Evolutionary conservation across 495 filamentous ascomycete genomes (phyloP), one percentile per base, ranked within the genome.

Genomic region (Neurospora tetrasperma): DNA sequence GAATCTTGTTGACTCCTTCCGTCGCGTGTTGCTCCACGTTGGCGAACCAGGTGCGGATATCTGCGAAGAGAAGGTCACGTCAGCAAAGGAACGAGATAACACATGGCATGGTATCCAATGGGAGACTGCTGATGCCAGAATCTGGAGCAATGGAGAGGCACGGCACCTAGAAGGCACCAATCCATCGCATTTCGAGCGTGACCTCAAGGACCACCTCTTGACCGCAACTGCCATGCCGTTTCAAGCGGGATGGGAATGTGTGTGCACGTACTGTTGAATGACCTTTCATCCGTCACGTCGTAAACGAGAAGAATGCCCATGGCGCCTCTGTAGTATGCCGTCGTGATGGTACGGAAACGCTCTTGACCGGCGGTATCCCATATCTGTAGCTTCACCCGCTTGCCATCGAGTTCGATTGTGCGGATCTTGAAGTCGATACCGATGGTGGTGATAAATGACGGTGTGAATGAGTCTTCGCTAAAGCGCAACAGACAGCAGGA

Each of bases 401-500:
- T 99, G 75, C 95, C 94, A 79, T 99, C 96, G 73, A 99, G 84
- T 83, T 99, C 96, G 83, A 99, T 99, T 72, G 96, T 99, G 69
- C 96, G 89, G 77, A 99, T 99, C 87, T 99, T 99, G 86, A 99
- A 99, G 83, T 99, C 96, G 85, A 99, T 99, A 72, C 96, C 96
- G 83, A 99, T 98, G 70, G 96, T 99, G 39, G 96, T 98, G 85
- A 99, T 99, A 86, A 98, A 99, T 74, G 94, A 97, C 42, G 96
- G 96, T 41, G 91, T 99, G 85, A 99, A 99, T 12, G 94, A 97
- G 85, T 99, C 96, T 85, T 99, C 96, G 82, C 94, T 97, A 86
- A 99, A 99, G 78, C 96, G 93, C 75, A 99, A 87, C 78, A 99
- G 89, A 84, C 96, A 99, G 88, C 96, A 99, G 74, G 96, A 98